A percentile compares a stretch with the other conserved stretches of the same genome.
phyloP scores from a whole-genome alignment of 2,329 filamentous ascomycete species.

The Verticillium longisporum region DNA sequence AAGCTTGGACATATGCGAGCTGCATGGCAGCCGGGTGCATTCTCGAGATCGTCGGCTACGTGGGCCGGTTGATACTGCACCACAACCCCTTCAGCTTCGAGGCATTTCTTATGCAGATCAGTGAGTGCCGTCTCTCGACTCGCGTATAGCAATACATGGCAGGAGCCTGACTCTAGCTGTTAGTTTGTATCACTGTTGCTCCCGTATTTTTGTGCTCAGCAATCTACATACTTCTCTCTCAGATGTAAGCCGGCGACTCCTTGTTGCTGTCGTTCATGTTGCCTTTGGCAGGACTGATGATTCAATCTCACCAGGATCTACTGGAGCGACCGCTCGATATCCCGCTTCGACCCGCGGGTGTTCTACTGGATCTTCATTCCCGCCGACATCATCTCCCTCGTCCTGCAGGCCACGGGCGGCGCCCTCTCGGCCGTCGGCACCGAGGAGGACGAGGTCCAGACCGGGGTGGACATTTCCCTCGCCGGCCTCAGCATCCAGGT shows the following conservation, averaged over 20 bases:
- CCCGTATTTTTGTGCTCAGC: slow-evolving; percentile 20
- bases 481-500: slow-evolving; percentile 46
- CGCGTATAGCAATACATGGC: too few relatives aligned
- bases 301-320: slow-evolving; percentile 15
- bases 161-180: slow-evolving; percentile 16
- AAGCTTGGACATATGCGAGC: slow-evolving; percentile 33
- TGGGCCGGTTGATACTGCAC: slow-evolving; percentile 48
- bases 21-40: slow-evolving; percentile 48
- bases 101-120: slow-evolving; percentile 58
- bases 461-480: slow-evolving; percentile 41
- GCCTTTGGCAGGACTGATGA: too few relatives aligned
- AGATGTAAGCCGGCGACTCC: slow-evolving; percentile 1
- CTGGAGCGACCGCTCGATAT: slow-evolving; percentile 14
- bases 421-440: slow-evolving; percentile 31
- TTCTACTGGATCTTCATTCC: slow-evolving; percentile 34
- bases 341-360: slow-evolving; percentile 21
- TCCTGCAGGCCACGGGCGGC: slow-evolving; percentile 45
- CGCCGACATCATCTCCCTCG: slow-evolving; percentile 42
- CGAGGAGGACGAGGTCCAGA: slow-evolving; percentile 18
- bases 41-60: slow-evolving; percentile 56
- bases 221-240: slow-evolving; percentile 18
- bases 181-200: slow-evolving; percentile 24
- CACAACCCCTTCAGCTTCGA: slow-evolving; percentile 49
- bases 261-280: background rate
- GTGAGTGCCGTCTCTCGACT: slow-evolving; percentile 15